Conservation (phyloP, 108 stramenopile species). For the Aurantiochytrium sp. region DNA sequence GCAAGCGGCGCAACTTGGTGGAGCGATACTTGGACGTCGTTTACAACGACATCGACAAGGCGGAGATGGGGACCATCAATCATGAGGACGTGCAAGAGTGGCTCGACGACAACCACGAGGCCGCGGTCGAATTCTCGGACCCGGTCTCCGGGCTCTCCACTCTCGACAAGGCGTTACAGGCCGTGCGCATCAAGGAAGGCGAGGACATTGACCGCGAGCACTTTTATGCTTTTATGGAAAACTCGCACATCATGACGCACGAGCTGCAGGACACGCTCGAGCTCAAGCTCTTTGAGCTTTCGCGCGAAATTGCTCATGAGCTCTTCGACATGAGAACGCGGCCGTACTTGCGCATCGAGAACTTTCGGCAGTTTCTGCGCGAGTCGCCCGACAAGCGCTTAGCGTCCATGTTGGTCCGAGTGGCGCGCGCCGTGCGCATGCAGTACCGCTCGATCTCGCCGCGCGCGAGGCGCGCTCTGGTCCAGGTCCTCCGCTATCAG, state of each 20-base stretch:
- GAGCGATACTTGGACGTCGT: background rate
- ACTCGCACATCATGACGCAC: background rate
- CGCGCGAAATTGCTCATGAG: background rate
- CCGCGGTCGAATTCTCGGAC: background rate
- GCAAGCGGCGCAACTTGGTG: background rate
- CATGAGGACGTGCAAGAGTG: background rate
- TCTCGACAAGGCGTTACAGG: background rate
- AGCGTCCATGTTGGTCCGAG: background rate
- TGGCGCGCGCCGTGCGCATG: background rate
- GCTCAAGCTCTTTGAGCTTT: background rate
- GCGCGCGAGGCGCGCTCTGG: background rate
- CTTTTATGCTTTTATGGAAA: conserved; percentile 2
- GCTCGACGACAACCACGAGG: background rate
- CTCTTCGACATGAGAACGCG: background rate
- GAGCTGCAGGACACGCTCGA: background rate
- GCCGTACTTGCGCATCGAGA: background rate
- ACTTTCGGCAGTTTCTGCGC: background rate
- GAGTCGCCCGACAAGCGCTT: background rate
- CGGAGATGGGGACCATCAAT: background rate
- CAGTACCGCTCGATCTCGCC: background rate
- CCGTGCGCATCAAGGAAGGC: background rate
- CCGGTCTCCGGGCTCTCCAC: background rate
- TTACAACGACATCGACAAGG: background rate
- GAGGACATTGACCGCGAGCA: background rate
- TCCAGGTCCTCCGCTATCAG: background rate